Conservation (phyloP, 2,329 filamentous ascomycete genomes). For the Cladosporium sp. region DNA sequence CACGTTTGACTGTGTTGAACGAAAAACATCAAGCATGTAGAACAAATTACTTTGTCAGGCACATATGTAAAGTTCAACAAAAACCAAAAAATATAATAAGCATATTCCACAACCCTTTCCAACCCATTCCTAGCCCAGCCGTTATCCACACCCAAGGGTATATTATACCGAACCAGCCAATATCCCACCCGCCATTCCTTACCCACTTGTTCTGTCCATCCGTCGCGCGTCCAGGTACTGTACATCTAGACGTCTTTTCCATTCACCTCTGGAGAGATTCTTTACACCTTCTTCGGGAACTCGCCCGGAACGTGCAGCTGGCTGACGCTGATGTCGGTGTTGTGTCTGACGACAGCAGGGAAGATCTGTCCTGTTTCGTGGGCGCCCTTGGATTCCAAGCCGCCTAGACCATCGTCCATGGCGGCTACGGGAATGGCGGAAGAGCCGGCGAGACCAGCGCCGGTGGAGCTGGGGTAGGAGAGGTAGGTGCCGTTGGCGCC, state of each 20-base stretch:
- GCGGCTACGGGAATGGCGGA: not conserved
- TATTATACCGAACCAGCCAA: not conserved
- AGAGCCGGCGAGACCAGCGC: not conserved
- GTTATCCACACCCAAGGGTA: not conserved
- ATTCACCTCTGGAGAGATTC: not conserved
- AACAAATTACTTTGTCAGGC: too few species aligned
- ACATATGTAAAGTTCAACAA: too few species aligned
- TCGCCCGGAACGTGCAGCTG: slow-evolving; percentile 67
- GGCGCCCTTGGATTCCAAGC: slow-evolving; percentile 31
- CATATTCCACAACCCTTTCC: not conserved
- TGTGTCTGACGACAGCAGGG: slow-evolving; percentile 44
- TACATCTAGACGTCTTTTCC: too few species aligned
- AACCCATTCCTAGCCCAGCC: not conserved
- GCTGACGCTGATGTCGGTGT: slow-evolving; percentile 52
- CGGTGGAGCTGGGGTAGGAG: not conserved
- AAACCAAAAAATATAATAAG: too few species aligned
- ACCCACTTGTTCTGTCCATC: not conserved
- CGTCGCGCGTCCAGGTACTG: too few species aligned
- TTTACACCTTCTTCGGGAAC: slow-evolving; percentile 32
- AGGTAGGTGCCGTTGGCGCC: not conserved
- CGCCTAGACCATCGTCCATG: slow-evolving; percentile 19
- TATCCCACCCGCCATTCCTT: not conserved
- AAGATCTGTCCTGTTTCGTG: slow-evolving; percentile 41
- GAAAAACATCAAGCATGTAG: too few species aligned
- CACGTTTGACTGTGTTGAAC: too few species aligned